Evolutionary conservation across 495 filamentous ascomycete genomes (phyloP), one percentile per base, ranked within the genome.

Genomic region (Staphylotrichum tortipilum): DNA sequence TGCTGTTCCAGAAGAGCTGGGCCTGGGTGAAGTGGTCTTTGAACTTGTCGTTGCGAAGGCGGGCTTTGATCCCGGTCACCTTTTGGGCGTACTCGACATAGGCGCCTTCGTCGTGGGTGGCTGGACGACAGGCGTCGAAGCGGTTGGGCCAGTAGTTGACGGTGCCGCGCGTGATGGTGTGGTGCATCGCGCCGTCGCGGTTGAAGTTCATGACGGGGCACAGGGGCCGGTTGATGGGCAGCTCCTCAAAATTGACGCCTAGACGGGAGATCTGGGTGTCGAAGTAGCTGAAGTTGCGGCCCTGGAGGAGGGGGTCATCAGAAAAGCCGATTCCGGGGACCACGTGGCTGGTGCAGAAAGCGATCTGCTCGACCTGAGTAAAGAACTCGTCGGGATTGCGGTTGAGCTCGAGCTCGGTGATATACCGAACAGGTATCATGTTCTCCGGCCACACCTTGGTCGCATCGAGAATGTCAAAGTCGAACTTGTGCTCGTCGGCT

Each of bases 91-190:
- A 85, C 45, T 88, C 83, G 12, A 77, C 65, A 55, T 87, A 91
- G 18, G 77, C 85, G 17, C 81, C 82, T 54, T 86, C 75, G 14
- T 76, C 63, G 7, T 60, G 28, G 1, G 57, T 66, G 0, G 83
- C 80, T 1, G 88, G 83, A 0, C 83, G 82, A 21, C 73, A 69
- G 7, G 76, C 71, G 3, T 79, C 74, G 53, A 79, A 86, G 3
- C 88, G 79, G 64, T 94, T 95, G 17, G 89, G 88, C 84, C 84
- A 94, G 71, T 95, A 94, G 69, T 91, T 94, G 54, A 89, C 81
- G 1, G 72, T 81, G 49, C 88, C 86, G 28, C 64, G 65, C 5
- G 61, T 67, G 49, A 79, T 76, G 12, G 62, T 67, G 67, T 81
- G 73, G 5, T 80, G 76, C 59, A 81, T 71, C n/a, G 72, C 71